Conservation (phyloP, 805 yeast genomes). For the Candida oleophila region DNA sequence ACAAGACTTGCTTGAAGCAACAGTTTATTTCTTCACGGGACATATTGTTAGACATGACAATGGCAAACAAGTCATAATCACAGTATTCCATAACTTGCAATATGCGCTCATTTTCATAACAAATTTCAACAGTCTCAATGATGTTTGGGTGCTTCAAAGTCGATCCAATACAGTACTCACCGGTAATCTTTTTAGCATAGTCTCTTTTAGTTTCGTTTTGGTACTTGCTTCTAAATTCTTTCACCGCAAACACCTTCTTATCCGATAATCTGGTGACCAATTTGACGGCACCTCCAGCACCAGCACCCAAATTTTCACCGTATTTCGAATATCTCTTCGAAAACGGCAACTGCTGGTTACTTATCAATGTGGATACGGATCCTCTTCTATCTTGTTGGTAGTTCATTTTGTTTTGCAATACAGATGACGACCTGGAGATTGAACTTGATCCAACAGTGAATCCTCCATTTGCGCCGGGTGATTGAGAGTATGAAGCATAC, state of each 20-base stretch:
- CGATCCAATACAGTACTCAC: conserved; percentile 89
- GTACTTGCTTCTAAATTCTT: conserved; percentile 73
- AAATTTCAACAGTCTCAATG: conserved; percentile 86
- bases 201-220: conserved; percentile 71
- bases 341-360: conserved; percentile 28
- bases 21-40: conserved; percentile 74
- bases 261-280: conserved; percentile 67
- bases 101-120: conserved; percentile 82
- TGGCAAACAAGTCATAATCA: conserved; percentile 88
- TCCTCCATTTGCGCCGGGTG: conserved; percentile 21
- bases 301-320: conserved; percentile 77
- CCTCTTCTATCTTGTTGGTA: conserved; percentile 35
- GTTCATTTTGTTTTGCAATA: conserved; percentile 27
- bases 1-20: conserved; percentile 83
- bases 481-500: conserved; percentile 33
- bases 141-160: conserved; percentile 87
- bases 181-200: conserved; percentile 82
- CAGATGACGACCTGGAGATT: conserved; percentile 28
- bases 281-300: conserved; percentile 88
- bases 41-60: conserved; percentile 93
- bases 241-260: conserved; percentile 75
- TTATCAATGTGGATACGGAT: conserved; percentile 31
- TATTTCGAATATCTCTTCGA: conserved; percentile 64
- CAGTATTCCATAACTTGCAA: conserved; percentile 95
- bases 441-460: conserved; percentile 20